Evolutionary conservation across 2,329 filamentous ascomycete genomes (phyloP).

Genomic region (Colletotrichum musicola): DNA sequence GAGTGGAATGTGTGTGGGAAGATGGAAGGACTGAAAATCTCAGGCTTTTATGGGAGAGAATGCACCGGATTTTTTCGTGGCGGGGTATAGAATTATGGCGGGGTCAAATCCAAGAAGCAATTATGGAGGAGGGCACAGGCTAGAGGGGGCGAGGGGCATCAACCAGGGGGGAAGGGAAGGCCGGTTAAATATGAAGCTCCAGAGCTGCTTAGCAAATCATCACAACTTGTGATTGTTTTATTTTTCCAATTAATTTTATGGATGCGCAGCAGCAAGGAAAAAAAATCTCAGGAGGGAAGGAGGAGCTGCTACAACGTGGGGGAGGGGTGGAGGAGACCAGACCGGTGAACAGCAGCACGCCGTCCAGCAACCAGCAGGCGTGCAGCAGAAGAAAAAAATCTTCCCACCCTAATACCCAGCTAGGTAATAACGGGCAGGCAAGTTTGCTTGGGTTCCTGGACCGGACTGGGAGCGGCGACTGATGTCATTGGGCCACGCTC

Average conservation of each 20-base stretch:
- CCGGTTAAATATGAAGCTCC: conserved; percentile 21
- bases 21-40: background rate
- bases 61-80: conserved; percentile 13
- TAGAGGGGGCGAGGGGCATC: conserved; percentile 35
- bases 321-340: background rate
- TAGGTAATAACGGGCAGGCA: too few relatives aligned
- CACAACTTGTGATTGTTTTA: background rate
- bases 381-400: conserved; percentile 3
- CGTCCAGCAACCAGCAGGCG: background rate
- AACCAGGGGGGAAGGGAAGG: background rate
- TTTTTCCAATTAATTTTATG: too few relatives aligned
- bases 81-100: conserved; percentile 26
- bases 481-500: conserved; percentile 34
- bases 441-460: too few relatives aligned
- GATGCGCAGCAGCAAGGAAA: background rate
- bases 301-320: conserved; percentile 10
- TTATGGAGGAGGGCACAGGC: conserved; percentile 38
- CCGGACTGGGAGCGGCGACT: conserved; percentile 17
- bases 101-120: conserved; percentile 19
- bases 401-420: background rate
- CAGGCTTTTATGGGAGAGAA: background rate
- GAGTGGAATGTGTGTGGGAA: background rate
- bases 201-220: conserved; percentile 34
- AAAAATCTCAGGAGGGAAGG: conserved; percentile 5
- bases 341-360: background rate